These are phyloP conservation scores for Sporothrix variecibatus DNA, from an alignment of 2,329 filamentous ascomycete species.

Conservation along the genomic window DNA sequence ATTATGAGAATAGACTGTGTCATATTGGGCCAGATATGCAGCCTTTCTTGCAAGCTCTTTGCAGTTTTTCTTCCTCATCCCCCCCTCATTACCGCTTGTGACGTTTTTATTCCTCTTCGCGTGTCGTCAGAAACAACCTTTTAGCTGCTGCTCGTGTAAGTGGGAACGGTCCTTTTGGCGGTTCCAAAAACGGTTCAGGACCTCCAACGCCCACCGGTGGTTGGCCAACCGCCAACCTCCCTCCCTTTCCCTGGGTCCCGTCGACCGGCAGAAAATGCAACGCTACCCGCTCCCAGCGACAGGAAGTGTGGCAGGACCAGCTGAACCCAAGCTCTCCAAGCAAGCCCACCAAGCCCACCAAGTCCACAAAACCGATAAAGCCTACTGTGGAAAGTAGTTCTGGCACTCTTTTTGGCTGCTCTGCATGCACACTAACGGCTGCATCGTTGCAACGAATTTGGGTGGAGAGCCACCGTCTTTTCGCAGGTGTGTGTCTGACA, in stretches of 20 bases:
- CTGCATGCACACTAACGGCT: neutral
- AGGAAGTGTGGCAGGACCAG: slow-evolving; percentile 8
- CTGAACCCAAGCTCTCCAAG: slow-evolving; percentile 14
- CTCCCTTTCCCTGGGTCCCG: neutral
- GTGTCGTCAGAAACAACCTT: neutral
- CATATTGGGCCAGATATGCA: neutral
- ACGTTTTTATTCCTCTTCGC: neutral
- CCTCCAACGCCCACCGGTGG: neutral
- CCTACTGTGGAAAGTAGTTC: neutral
- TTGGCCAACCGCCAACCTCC: slow-evolving; percentile 13
- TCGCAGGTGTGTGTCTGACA: neutral
- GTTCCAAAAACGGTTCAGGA: slow-evolving; percentile 1
- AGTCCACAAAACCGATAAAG: neutral
- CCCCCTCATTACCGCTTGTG: neutral
- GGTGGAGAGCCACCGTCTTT: neutral
- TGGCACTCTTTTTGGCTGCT: neutral
- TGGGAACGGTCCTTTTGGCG: neutral
- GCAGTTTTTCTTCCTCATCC: neutral
- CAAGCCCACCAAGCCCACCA: neutral
- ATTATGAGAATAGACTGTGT: neutral
- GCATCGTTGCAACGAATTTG: slow-evolving; percentile 5
- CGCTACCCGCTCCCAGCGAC: neutral
- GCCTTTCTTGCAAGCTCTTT: neutral
- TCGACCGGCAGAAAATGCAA: slow-evolving; percentile 5
- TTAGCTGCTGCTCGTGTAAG: neutral